Evolutionary conservation across 75 land plant species (phyloP).

Genomic region (Pinus taeda): DNA sequence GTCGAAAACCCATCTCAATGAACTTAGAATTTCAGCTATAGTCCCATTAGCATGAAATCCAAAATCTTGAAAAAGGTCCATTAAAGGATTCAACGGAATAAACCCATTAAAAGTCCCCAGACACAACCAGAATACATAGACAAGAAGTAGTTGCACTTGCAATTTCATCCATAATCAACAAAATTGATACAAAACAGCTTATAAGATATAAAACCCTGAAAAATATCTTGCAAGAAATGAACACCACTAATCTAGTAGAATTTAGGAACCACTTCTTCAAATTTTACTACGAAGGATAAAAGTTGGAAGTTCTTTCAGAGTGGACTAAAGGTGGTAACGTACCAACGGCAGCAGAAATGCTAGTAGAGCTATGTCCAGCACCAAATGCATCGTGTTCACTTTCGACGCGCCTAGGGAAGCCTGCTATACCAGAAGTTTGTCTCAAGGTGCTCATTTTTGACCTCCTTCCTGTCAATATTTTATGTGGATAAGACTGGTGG

Average conservation of each 20-base stretch:
- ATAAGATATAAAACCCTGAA: no score
- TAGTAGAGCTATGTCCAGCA: slow-evolving; percentile 86
- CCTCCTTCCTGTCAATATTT: slow-evolving; percentile 86
- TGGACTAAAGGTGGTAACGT: slow-evolving; percentile 1
- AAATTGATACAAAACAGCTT: neutral
- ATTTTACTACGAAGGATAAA: no score
- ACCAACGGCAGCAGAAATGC: slow-evolving; percentile 89
- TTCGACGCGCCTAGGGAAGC: slow-evolving; percentile 83
- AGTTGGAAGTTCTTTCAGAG: neutral
- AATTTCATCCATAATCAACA: neutral
- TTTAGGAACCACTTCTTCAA: no score
- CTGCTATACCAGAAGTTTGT: slow-evolving; percentile 78
- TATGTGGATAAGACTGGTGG: slow-evolving; percentile 82
- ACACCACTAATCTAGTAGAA: no score
- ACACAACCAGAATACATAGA: no score
- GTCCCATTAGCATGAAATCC: neutral
- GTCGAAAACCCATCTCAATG: neutral
- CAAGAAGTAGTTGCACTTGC: neutral
- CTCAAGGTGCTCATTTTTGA: slow-evolving; percentile 72
- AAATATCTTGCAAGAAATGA: no score
- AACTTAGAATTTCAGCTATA: neutral
- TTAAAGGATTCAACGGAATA: neutral
- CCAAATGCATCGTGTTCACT: slow-evolving; percentile 87
- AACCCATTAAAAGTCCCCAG: no score
- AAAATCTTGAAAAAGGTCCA: neutral